These are phyloP conservation scores for Chloranthus sessilifolius DNA, from an alignment of 164 flowering plant species.

Conservation along the genomic window DNA sequence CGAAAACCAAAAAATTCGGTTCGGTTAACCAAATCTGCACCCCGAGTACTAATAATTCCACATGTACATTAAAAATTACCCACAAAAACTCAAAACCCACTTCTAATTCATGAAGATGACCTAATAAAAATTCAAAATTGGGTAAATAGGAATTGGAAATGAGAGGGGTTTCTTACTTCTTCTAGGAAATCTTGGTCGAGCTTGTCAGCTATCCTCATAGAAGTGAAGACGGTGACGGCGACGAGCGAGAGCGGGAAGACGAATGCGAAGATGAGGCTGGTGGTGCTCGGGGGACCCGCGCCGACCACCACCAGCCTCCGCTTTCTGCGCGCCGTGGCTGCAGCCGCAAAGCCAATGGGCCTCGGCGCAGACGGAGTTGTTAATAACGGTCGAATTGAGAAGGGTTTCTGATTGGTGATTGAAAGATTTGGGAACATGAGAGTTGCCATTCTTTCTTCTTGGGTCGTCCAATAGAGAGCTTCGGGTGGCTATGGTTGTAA, in stretches of 20 bases:
- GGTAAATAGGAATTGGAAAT: not conserved
- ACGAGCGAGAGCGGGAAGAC: conserved; percentile 70
- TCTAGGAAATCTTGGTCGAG: conserved; percentile 73
- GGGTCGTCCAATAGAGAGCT: not conserved
- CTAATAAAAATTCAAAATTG: not conserved
- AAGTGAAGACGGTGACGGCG: conserved; percentile 54
- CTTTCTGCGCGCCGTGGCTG: conserved; percentile 4
- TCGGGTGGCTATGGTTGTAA: not conserved
- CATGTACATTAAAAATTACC: not conserved
- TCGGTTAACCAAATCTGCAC: not conserved
- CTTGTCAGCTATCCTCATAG: conserved; percentile 63
- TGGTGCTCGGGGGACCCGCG: conserved; percentile 19
- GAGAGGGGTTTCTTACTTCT: conserved; percentile 50
- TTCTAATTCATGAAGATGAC: conserved; percentile 4
- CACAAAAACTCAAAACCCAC: not conserved
- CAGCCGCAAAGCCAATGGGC: not conserved
- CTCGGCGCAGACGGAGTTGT: not conserved
- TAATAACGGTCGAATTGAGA: not conserved
- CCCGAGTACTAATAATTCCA: not conserved
- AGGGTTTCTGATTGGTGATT: not conserved
- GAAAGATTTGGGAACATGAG: not conserved
- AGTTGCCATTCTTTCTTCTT: not conserved
- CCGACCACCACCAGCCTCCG: conserved; percentile 11
- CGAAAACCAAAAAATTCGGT: no score
- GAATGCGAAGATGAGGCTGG: conserved; percentile 53